Conservation (phyloP, 768 basidiomycete genomes). For the Amylocystis lapponica region DNA sequence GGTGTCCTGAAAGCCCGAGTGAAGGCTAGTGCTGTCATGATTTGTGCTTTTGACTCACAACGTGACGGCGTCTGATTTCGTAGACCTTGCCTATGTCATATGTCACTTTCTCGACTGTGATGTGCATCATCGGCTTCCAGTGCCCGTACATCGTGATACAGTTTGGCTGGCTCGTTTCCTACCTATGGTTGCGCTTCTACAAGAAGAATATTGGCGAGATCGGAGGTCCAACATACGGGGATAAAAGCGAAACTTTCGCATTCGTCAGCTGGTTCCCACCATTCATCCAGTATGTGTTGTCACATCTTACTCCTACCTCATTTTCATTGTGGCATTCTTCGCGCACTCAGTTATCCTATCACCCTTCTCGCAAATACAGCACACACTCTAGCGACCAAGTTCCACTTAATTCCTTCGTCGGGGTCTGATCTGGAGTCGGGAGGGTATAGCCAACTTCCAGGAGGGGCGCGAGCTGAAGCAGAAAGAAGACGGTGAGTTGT, state of each 20-base stretch:
- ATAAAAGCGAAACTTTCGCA: constrained; percentile 94
- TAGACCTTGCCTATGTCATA: constrained; percentile 94
- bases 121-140: constrained; percentile 80
- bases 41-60: not conserved
- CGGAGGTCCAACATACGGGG: constrained; percentile 77
- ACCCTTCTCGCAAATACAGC: constrained; percentile 61
- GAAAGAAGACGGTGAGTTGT: constrained; percentile 78
- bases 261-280: constrained; percentile 97
- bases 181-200: constrained; percentile 96
- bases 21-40: constrained; percentile 50
- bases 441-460: constrained; percentile 69
- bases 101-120: constrained; percentile 81
- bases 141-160: constrained; percentile 92
- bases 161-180: constrained; percentile 97
- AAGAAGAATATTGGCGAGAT: constrained; percentile 75
- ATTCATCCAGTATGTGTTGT: constrained; percentile 74
- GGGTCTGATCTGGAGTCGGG: constrained; percentile 66
- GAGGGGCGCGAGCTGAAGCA: constrained; percentile 90
- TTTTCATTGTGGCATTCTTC: not conserved
- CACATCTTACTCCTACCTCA: not conserved
- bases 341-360: constrained; percentile 56
- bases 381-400: constrained; percentile 56
- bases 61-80: not conserved
- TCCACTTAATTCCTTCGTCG: constrained; percentile 70
- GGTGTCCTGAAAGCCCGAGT: constrained; percentile 82